Conservation (phyloP, 805 yeast species). For the Hanseniaspora occidentalis region DNA sequence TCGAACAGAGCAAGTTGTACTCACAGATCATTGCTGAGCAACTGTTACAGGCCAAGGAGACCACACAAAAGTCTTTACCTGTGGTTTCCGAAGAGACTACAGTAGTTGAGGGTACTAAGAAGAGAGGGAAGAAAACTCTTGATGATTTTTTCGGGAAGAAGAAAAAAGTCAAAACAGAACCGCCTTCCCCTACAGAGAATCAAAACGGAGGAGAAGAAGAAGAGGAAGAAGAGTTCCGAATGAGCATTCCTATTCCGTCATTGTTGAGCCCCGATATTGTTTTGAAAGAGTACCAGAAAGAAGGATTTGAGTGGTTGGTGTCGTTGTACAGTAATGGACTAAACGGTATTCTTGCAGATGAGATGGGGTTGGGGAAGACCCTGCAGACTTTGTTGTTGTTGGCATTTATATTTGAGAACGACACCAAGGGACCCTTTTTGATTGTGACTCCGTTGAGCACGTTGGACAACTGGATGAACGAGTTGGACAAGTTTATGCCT, state of each 20-base stretch:
- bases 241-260: slow-evolving; percentile 44
- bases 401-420: slow-evolving; percentile 66
- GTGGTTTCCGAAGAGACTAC: slow-evolving; percentile 24
- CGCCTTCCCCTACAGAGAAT: slow-evolving; percentile 13
- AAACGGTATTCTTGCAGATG: slow-evolving; percentile 93
- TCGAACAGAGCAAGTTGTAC: slow-evolving; percentile 80
- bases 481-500: slow-evolving; percentile 66
- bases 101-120: slow-evolving; percentile 13
- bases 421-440: slow-evolving; percentile 65
- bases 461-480: slow-evolving; percentile 72
- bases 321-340: slow-evolving; percentile 86
- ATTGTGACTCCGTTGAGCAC: slow-evolving; percentile 79
- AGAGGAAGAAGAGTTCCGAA: slow-evolving; percentile 10
- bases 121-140: slow-evolving; percentile 11
- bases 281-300: slow-evolving; percentile 75
- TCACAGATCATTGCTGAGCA: slow-evolving; percentile 79
- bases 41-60: slow-evolving; percentile 43
- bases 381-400: slow-evolving; percentile 74
- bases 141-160: slow-evolving; percentile 15
- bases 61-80: too few species aligned
- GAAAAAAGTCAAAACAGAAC: slow-evolving; percentile 16
- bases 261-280: slow-evolving; percentile 38
- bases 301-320: slow-evolving; percentile 84
- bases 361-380: slow-evolving; percentile 96
- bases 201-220: slow-evolving; percentile 15